A percentile compares a stretch with the other conserved stretches of the same genome.
Conservation (phyloP, 306 rosid species). For the Vachellia collinsii region DNA sequence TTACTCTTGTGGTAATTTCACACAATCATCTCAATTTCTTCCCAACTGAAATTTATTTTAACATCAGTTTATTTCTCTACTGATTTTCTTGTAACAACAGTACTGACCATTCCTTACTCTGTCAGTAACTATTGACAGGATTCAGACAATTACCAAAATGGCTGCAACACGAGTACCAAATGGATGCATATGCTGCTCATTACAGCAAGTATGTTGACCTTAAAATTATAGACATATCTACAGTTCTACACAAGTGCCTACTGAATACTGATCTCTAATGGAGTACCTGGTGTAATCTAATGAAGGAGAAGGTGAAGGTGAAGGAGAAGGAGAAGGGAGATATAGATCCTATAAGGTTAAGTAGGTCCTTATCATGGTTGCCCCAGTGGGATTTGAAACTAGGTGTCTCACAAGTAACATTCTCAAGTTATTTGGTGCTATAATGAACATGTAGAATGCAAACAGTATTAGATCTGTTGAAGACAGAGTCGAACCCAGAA, state of each 20-base stretch:
- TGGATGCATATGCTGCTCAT: neutral
- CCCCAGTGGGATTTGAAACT: conserved; percentile 90
- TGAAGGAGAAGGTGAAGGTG: too few relatives aligned
- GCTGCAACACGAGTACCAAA: neutral
- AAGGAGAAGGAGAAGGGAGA: neutral
- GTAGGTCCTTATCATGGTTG: conserved; percentile 86
- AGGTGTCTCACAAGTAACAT: conserved; percentile 83
- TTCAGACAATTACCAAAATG: neutral
- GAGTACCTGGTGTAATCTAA: conserved; percentile 46
- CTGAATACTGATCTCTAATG: conserved; percentile 26
- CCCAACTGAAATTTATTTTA: neutral
- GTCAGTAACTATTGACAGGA: neutral
- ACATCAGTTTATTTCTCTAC: neutral
- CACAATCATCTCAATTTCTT: neutral
- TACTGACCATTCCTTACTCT: neutral
- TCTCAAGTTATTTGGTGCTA: conserved; percentile 90
- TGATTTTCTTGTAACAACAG: neutral
- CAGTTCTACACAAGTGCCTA: conserved; percentile 40
- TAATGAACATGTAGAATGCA: conserved; percentile 86
- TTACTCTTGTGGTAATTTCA: too few relatives aligned
- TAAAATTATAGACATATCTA: conserved; percentile 34
- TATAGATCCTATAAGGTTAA: conserved; percentile 52
- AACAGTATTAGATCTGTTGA: conserved; percentile 75
- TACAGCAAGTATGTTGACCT: conserved; percentile 22
- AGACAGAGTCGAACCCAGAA: conserved; percentile 91